Evolutionary conservation across 83 land plant species (phyloP).

Genomic region (Thuja plicata): DNA sequence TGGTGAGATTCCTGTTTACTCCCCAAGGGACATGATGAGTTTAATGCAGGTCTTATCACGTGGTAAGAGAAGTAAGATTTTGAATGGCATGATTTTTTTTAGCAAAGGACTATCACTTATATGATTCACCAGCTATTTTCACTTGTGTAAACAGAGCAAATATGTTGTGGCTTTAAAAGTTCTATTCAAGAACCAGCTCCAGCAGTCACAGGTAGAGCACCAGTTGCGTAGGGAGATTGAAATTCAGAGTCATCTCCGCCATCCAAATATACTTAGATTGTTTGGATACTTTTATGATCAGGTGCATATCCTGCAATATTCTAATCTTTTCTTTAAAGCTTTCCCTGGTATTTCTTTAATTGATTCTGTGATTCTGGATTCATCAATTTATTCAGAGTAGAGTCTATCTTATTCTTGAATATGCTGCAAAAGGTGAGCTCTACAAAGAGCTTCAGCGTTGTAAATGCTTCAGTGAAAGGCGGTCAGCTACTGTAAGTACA

Average conservation of each 20-base stretch:
- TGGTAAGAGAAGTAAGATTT: background rate
- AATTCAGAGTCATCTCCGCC: conserved; percentile 93
- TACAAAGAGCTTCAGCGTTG: conserved; percentile 87
- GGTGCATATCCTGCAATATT: conserved; percentile 23
- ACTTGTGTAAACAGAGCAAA: conserved; percentile 63
- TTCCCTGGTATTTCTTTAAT: background rate
- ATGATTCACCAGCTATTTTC: background rate
- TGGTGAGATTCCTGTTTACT: background rate
- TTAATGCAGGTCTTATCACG: background rate
- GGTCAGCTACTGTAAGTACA: conserved; percentile 79
- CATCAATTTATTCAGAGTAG: conserved; percentile 55
- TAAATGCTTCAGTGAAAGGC: conserved; percentile 75
- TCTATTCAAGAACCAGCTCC: conserved; percentile 86
- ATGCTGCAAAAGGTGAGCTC: conserved; percentile 91
- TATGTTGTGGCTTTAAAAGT: conserved; percentile 90
- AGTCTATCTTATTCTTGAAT: conserved; percentile 84
- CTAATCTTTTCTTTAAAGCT: background rate
- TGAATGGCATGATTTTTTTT: background rate
- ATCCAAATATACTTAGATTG: conserved; percentile 84
- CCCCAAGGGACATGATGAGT: background rate
- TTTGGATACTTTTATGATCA: conserved; percentile 96
- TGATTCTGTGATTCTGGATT: conserved; percentile 11
- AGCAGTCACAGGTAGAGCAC: conserved; percentile 90
- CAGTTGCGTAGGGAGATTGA: conserved; percentile 92
- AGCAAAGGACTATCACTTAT: background rate